Conservation (phyloP, 345 rosid genomes). For the Durio zibethinus region DNA sequence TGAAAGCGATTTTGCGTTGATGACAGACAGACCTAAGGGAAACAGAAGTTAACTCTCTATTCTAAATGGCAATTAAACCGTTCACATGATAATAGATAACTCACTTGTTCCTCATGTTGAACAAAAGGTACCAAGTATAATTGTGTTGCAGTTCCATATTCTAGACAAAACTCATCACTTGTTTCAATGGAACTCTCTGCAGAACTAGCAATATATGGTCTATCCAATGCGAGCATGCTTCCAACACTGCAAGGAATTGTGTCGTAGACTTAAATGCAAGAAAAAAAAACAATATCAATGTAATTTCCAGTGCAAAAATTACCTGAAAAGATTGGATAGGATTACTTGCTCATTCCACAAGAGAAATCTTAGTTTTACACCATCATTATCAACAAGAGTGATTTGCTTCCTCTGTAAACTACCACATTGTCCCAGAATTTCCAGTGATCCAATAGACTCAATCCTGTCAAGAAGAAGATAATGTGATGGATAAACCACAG, state of each 20-base stretch:
- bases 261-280: background rate
- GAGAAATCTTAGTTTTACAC: slow-evolving; percentile 55
- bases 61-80: background rate
- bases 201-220: slow-evolving; percentile 70
- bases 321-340: slow-evolving; percentile 87
- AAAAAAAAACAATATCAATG: slow-evolving; percentile 1
- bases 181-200: slow-evolving; percentile 52
- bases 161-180: slow-evolving; percentile 64
- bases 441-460: slow-evolving; percentile 69
- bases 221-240: slow-evolving; percentile 84
- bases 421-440: slow-evolving; percentile 50
- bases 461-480: slow-evolving; percentile 46
- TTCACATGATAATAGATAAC: slow-evolving; percentile 13
- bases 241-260: slow-evolving; percentile 55
- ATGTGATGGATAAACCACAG: background rate
- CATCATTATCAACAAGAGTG: slow-evolving; percentile 70
- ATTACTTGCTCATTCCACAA: slow-evolving; percentile 90
- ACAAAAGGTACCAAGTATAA: slow-evolving; percentile 71
- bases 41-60: slow-evolving; percentile 20
- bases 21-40: slow-evolving; percentile 61
- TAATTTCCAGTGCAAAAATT: slow-evolving; percentile 24
- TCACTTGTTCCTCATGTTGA: slow-evolving; percentile 77
- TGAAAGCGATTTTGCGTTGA: slow-evolving; percentile 59
- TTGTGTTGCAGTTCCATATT: slow-evolving; percentile 95
- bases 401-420: slow-evolving; percentile 61